These are phyloP conservation scores for Dionaea muscipula DNA, from an alignment of 179 eudicot genomes.

Conservation along the genomic window DNA sequence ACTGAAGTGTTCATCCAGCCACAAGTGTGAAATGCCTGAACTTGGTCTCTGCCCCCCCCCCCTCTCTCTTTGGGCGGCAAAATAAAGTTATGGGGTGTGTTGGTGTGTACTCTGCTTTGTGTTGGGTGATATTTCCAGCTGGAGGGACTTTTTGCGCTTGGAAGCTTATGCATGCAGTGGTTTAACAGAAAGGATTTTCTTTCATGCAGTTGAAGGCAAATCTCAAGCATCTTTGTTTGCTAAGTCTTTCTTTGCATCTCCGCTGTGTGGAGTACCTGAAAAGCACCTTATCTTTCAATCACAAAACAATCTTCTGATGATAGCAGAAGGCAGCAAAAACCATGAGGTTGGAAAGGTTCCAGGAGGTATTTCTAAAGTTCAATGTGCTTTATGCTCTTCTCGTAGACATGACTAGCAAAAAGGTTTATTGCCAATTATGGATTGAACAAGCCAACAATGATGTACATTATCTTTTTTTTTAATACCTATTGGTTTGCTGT, in stretches of 20 bases:
- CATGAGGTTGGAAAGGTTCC: slow-evolving; percentile 28
- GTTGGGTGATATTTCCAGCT: slow-evolving; percentile 8
- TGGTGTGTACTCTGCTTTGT: neutral
- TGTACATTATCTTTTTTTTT: no score
- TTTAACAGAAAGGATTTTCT: slow-evolving; percentile 59
- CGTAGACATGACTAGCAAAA: slow-evolving; percentile 28
- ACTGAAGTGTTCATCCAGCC: no score
- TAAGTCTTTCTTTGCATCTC: slow-evolving; percentile 81
- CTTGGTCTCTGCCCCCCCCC: no score
- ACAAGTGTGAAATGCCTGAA: no score
- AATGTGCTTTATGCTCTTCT: slow-evolving; percentile 30
- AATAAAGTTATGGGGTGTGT: neutral
- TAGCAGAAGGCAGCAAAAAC: slow-evolving; percentile 32
- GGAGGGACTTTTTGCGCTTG: slow-evolving; percentile 1
- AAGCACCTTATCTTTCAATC: slow-evolving; percentile 30
- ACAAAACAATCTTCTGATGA: slow-evolving; percentile 28
- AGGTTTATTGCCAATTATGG: no score
- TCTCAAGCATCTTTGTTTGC: slow-evolving; percentile 85
- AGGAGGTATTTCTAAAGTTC: slow-evolving; percentile 29
- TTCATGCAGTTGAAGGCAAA: slow-evolving; percentile 80
- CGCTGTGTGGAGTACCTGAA: slow-evolving; percentile 31
- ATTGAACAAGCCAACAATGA: no score
- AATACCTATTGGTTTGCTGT: no score
- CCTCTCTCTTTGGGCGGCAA: no score
- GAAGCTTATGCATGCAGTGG: slow-evolving; percentile 11